Conservation (phyloP, 192 early-diverging fungal genomes). For the Cladochytrium replicatum region DNA sequence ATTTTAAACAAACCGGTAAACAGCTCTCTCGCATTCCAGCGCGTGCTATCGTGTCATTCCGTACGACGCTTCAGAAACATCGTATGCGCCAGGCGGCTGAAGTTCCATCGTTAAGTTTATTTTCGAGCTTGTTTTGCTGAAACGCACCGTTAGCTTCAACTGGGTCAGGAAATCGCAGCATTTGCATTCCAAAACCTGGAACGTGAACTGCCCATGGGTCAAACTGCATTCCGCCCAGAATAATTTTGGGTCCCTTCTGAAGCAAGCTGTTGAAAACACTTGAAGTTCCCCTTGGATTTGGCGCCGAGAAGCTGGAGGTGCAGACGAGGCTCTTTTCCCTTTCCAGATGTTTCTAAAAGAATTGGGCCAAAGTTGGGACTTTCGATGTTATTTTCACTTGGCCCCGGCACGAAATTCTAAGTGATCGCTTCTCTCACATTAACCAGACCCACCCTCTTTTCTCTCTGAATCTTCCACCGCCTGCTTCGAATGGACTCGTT, state of each 20-base stretch:
- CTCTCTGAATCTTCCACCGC: constrained; percentile 24
- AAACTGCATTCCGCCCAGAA: constrained; percentile 13
- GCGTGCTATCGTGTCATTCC: constrained; percentile 18
- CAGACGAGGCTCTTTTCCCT: background rate
- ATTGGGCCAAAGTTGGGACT: background rate
- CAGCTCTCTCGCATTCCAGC: constrained; percentile 24
- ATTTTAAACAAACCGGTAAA: constrained; percentile 27
- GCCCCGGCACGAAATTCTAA: constrained; percentile 28
- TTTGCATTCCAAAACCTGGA: constrained; percentile 45
- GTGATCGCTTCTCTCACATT: background rate
- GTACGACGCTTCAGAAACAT: constrained; percentile 31
- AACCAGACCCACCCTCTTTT: constrained; percentile 3
- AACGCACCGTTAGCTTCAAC: constrained; percentile 9
- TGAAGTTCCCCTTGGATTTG: too few relatives aligned
- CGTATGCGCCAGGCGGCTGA: constrained; percentile 42
- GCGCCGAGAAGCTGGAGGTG: too few relatives aligned
- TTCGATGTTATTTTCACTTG: constrained; percentile 21
- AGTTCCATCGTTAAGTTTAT: background rate
- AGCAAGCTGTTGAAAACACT: constrained; percentile 9
- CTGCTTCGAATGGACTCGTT: constrained; percentile 21
- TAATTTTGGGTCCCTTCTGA: constrained; percentile 17
- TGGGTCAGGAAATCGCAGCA: constrained; percentile 27
- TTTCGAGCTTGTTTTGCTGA: too few relatives aligned
- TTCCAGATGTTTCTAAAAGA: background rate
- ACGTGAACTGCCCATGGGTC: constrained; percentile 27